Base-by-base conservation (phyloP, 169 alveolate genomes). In the Babesia ovata region DNA sequence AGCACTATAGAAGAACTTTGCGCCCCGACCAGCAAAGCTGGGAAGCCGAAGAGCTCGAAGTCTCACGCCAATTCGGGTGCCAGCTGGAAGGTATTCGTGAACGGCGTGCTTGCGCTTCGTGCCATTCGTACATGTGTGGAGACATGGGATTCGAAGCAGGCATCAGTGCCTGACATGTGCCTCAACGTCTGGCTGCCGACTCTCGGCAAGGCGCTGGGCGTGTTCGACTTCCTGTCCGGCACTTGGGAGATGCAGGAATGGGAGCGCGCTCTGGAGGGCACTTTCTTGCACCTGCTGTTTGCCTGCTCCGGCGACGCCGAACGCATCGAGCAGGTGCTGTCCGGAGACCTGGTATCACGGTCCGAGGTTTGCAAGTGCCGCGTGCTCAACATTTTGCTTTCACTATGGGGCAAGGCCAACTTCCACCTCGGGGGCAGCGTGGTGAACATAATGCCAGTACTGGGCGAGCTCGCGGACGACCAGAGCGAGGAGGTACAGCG, bases 391-490 rank as follows among this genome's bases (percentile, higher is more conserved):
- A 60, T 81, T 16, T 19, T 81, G 73, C 39, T 69, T 14, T 58
- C 65, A 0, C 67, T 81, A 7, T 81, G 88, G 88, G 74, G 62
- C 26, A 60, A 63, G 49, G 70, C 65, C 24, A 74, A 79, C 49
- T 53, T 72, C 57, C 81, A 81, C 61, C 60, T 81, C 6, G 61
- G 75, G 10, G 69, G 63, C 26, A 71, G 71, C 19, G 62, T 81
- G 29, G 76, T 69, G 57, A 81, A 72, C 59, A 58, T 72, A 14
- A 73, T 81, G 85, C 88, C 88, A 24, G 50, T 66, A 14, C 45
- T 81, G n/a, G 84, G 88, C 42, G 88, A 81, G 63, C 79, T 81
- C 24, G 78, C 58, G 16, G 84, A 81, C 28, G 88, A 81, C 67
- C 85, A 81, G 65, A 22, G 63, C 21, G 61, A 54, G 1, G 76